Percentiles rank a stretch among this genome's conserved stretches.
Evolutionary conservation across 768 basidiomycete genomes (phyloP).

Genomic region (Tulasnella sp.): DNA sequence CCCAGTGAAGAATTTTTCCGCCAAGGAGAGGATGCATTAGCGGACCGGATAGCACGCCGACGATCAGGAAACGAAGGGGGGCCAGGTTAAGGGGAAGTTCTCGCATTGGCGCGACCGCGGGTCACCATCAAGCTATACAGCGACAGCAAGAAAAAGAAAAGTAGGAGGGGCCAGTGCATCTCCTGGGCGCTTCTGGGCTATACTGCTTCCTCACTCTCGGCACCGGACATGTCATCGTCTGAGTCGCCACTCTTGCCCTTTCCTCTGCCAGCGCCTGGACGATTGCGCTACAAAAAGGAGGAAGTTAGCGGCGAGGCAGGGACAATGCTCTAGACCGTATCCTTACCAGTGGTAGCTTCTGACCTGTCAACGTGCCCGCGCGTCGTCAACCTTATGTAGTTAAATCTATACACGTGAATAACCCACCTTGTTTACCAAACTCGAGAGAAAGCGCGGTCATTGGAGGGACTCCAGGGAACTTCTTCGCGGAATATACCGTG

Average conservation of each 20-base stretch:
- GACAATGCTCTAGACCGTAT: constrained; percentile 1
- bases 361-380: constrained; percentile 34
- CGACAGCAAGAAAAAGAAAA: not conserved
- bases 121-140: not conserved
- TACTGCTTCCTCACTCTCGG: constrained; percentile 8
- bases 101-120: too few species aligned
- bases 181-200: too few species aligned
- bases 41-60: too few species aligned
- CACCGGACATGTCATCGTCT: constrained; percentile 7
- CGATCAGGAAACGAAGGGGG: too few species aligned
- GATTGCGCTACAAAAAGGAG: constrained; percentile 47
- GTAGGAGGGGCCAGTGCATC: not conserved
- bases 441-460: constrained; percentile 84
- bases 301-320: not conserved
- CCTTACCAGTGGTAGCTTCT: constrained; percentile 74
- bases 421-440: constrained; percentile 59
- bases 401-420: not conserved
- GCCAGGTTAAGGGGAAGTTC: too few species aligned
- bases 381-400: not conserved
- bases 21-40: too few species aligned
- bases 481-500: constrained; percentile 82
- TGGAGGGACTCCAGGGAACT: constrained; percentile 79
- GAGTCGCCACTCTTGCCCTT: constrained; percentile 27
- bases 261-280: constrained; percentile 54
- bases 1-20: too few species aligned